Evolutionary conservation across 495 filamentous ascomycete genomes (phyloP).

Genomic region (Tuber microsphaerosporum): DNA sequence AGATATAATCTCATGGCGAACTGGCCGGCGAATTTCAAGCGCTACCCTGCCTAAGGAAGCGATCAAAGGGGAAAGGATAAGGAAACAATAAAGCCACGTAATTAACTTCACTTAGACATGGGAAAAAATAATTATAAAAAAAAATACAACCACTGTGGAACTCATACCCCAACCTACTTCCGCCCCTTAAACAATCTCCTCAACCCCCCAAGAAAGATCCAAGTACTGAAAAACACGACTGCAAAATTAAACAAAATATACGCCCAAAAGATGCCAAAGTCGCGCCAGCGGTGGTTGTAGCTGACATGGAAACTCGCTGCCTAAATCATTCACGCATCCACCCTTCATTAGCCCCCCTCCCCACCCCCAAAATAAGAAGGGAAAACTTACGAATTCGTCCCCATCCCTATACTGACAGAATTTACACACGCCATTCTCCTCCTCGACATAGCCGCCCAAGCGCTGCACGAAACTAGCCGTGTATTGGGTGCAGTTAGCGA

Average conservation of each 20-base stretch:
- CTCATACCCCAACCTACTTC: background rate
- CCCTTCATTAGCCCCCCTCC: background rate
- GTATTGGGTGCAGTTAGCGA: slow-evolving; percentile 51
- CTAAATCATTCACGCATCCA: slow-evolving; percentile 4
- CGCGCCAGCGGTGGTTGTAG: slow-evolving; percentile 56
- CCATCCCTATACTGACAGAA: slow-evolving; percentile 58
- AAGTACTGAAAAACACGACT: slow-evolving; percentile 30
- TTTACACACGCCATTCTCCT: slow-evolving; percentile 49
- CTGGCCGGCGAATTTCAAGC: background rate
- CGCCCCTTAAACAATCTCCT: slow-evolving; percentile 13
- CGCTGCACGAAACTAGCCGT: slow-evolving; percentile 44
- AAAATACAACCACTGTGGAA: background rate
- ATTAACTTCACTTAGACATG: background rate
- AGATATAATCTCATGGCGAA: background rate
- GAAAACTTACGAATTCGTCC: slow-evolving; percentile 49
- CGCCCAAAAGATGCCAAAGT: slow-evolving; percentile 50
- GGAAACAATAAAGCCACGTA: background rate
- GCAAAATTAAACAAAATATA: slow-evolving; percentile 40
- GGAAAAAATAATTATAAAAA: background rate
- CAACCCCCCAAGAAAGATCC: slow-evolving; percentile 28
- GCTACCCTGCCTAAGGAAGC: background rate
- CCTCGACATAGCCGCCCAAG: slow-evolving; percentile 51
- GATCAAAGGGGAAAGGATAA: background rate
- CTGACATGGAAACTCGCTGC: slow-evolving; percentile 46
- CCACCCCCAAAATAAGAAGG: background rate